Evolutionary conservation across 2,329 filamentous ascomycete species (phyloP), one percentile per base, ranked within the genome.

Genomic region (Apiospora rasikravindrae): DNA sequence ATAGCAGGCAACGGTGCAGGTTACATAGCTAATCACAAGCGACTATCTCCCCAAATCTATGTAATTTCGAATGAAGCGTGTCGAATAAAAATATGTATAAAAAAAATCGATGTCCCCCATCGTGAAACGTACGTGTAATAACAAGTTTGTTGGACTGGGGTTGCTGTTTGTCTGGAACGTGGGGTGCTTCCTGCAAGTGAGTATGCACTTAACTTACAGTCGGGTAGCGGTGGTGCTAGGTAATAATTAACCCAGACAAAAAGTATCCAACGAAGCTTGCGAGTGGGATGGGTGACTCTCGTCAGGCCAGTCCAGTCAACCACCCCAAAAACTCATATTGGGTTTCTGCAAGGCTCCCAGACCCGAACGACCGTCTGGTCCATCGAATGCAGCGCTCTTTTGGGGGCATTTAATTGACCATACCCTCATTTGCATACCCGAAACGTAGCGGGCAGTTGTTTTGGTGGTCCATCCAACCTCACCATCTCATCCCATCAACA

Each of bases 201-300:
- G 51, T 26, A 53, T 33, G 51, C 51, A 57, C 51, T 57, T 57
- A 16, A 57, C 51, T 57, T 57, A 16, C 26, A 57, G 14, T 33
- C 51, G 26, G 24, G 26, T 22, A 61, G 29, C n/a, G 22, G 29
- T 29, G 51, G 26, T 57, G 51, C 24, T n/a, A 57, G 26, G 49
- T 51, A 61, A 40, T 64, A 33, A 61, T n/a, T 64, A 33, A 33
- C 14, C 51, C 33, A 64, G 33, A 40, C 26, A 33, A 57, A 61
- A 61, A 11, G 53, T 61, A 33, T 61, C 53, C 22, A 61, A 61
- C 53, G 53, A 61, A 61, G 53, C 19, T 51, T 49, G 51, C 53
- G 53, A 61, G 29, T 29, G 29, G 19, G 53, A n/a, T 49, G 45
- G n/a, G 45, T n/a, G 22, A 45, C 16, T 45, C 4, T 61, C 7